These are phyloP conservation scores for Diatrype stigma DNA, from an alignment of 2,329 filamentous ascomycete genomes.

Conservation along the genomic window DNA sequence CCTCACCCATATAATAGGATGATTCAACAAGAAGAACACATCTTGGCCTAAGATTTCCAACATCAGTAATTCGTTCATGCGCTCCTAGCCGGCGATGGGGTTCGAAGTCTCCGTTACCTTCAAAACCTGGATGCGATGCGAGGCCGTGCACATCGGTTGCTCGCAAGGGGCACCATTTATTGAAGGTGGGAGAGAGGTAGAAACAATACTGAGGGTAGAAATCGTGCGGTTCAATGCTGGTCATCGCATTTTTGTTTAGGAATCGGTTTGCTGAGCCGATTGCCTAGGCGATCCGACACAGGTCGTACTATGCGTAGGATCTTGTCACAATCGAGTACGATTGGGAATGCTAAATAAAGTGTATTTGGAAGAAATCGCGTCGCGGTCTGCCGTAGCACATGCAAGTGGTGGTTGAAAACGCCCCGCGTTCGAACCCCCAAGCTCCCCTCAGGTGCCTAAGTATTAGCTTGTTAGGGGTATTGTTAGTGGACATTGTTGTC, in stretches of 20 bases:
- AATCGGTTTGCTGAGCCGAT: slow-evolving; percentile 11
- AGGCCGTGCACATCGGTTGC: slow-evolving; percentile 47
- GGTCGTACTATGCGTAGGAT: no score
- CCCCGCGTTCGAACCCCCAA: neutral
- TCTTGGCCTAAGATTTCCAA: slow-evolving; percentile 38
- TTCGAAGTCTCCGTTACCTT: slow-evolving; percentile 36
- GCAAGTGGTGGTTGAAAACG: neutral
- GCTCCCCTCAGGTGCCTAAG: neutral
- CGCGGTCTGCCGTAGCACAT: neutral
- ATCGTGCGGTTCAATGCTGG: slow-evolving; percentile 25
- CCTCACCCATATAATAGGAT: slow-evolving; percentile 73
- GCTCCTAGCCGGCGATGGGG: neutral
- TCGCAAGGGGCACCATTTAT: slow-evolving; percentile 55
- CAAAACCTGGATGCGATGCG: slow-evolving; percentile 43
- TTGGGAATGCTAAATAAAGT: neutral
- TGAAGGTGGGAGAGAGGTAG: slow-evolving; percentile 56
- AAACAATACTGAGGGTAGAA: slow-evolving; percentile 62
- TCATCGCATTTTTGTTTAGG: slow-evolving; percentile 39
- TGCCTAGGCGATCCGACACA: neutral
- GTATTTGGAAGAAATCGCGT: neutral
- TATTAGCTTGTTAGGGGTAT: neutral
- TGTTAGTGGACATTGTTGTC: neutral
- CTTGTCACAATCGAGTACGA: neutral
- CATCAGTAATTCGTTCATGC: neutral
- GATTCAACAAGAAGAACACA: slow-evolving; percentile 65